phyloP scores from a whole-genome alignment of 805 yeast genomes.

The Barnettozyma salicaria region DNA sequence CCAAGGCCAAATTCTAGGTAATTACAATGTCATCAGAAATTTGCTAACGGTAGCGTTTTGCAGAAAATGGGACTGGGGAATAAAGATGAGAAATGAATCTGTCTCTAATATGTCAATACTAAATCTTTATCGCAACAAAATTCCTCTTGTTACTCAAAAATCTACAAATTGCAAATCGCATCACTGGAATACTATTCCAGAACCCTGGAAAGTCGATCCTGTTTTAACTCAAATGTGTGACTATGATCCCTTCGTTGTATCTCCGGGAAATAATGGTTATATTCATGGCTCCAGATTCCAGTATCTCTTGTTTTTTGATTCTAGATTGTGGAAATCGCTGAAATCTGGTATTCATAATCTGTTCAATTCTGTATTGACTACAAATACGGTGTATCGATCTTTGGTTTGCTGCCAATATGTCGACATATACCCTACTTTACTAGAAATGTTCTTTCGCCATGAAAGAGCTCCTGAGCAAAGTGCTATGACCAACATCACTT shows the following conservation, averaged over 20 bases:
- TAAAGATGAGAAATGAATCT: conserved; percentile 14
- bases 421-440: conserved; percentile 70
- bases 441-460: conserved; percentile 58
- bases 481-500: conserved; percentile 61
- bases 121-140: conserved; percentile 11
- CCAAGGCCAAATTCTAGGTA: conserved; percentile 45
- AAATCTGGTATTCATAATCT: conserved; percentile 56
- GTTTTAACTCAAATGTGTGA: conserved; percentile 41
- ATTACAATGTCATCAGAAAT: conserved; percentile 41
- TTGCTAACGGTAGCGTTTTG: conserved; percentile 53
- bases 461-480: conserved; percentile 81
- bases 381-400: conserved; percentile 49
- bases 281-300: conserved; percentile 39
- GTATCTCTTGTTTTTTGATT: conserved; percentile 50
- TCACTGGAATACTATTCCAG: conserved; percentile 37
- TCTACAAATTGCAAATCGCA: conserved; percentile 9
- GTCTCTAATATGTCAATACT: conserved; percentile 7
- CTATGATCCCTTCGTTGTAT: conserved; percentile 28
- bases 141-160: conserved; percentile 12
- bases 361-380: conserved; percentile 57
- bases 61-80: conserved; percentile 56
- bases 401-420: conserved; percentile 74
- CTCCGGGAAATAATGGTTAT: not conserved
- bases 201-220: conserved; percentile 42
- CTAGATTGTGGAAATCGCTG: conserved; percentile 62